phyloP scores from a whole-genome alignment of 2,329 filamentous ascomycete species.

The Alternaria angustiovoidea region DNA sequence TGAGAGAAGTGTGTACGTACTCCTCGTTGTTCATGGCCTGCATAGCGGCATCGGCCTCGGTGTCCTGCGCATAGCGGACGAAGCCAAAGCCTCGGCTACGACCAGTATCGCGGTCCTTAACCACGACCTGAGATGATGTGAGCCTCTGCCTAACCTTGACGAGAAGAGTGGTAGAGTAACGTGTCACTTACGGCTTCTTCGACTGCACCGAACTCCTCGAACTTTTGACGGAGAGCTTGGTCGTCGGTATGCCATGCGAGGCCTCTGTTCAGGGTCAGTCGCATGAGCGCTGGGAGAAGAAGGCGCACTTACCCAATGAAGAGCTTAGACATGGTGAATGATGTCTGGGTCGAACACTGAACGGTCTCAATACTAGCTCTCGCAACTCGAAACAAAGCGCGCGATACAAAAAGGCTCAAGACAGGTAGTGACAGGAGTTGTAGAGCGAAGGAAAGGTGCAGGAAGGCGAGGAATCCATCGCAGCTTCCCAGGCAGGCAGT shows the following conservation, averaged over 20 bases:
- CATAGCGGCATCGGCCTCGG: conserved; percentile 80
- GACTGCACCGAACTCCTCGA: conserved; percentile 87
- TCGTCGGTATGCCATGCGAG: conserved; percentile 99
- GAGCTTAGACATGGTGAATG: conserved; percentile 80
- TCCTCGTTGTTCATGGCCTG: conserved; percentile 85
- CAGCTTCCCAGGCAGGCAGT: conserved; percentile 39
- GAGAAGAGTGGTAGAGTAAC: conserved; percentile 1
- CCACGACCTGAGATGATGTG: conserved; percentile 74
- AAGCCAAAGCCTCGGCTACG: conserved; percentile 98
- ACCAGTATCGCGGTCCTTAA: conserved; percentile 96
- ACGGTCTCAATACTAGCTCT: conserved; percentile 52
- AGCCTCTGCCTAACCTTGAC: conserved; percentile 18
- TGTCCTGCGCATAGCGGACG: conserved; percentile 82
- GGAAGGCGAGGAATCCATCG: conserved; percentile 39
- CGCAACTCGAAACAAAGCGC: conserved; percentile 33
- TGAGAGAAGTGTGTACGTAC: conserved; percentile 58
- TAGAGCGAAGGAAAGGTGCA: conserved; percentile 27
- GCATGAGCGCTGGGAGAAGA: neutral
- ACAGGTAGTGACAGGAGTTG: conserved; percentile 30
- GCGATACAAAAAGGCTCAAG: conserved; percentile 40
- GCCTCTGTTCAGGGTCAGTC: conserved; percentile 67
- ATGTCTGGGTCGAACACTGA: conserved; percentile 45
- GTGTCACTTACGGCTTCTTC: conserved; percentile 86
- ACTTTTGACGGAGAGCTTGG: conserved; percentile 83
- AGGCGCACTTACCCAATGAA: conserved; percentile 81